Base-by-base conservation (phyloP, 2,329 filamentous ascomycete genomes). In the Fusarium circinatum region DNA sequence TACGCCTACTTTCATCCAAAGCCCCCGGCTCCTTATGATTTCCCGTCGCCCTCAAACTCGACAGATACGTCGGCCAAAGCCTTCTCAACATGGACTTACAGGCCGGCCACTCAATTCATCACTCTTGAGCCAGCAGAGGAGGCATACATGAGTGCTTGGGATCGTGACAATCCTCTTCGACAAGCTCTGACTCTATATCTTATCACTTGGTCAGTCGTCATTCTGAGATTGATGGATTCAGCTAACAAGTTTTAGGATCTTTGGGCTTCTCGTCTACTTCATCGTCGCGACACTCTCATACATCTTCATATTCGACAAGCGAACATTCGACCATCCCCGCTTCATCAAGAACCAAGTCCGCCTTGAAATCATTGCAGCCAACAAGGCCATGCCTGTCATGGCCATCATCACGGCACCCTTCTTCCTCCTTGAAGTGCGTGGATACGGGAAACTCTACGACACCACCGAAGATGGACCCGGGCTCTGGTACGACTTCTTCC, bases 311-410 rank as follows among this genome's bases (percentile, higher is more conserved):
- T 98, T 98, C 85, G 95, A 98, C 84, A 96, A 98, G 84, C 89
- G 90, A 47, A 96, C 94, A 49, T 91, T 96, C 84, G 87, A 94
- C 59, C 96, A 98, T 82, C 96, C 96, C 54, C 96, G 96, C 80
- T 98, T 96, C 83, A 92, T 98, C 80, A 97, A 96, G 85, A 96
- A 98, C 84, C 96, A 98, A 83, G 92, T 98, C 73, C 86, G 88
- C 68, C 89, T 95, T 78, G 96, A 98, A 82, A 98, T 98, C 79
- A 86, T 86, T 73, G 94, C 97, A 84, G 91, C 95, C 71, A 90
- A 92, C 84, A 82, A 84, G 52, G 87, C 94, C 42, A 91, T 98
- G 86, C 95, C 95, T 26, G 81, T 91, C 80, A 98, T 98, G 92
- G 89, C 95, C 57, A 74, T 96, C 65, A 88, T 95, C 81, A 98